Evolutionary conservation across 192 early-diverging fungal species (phyloP).

Genomic region (Coemansia sp.): DNA sequence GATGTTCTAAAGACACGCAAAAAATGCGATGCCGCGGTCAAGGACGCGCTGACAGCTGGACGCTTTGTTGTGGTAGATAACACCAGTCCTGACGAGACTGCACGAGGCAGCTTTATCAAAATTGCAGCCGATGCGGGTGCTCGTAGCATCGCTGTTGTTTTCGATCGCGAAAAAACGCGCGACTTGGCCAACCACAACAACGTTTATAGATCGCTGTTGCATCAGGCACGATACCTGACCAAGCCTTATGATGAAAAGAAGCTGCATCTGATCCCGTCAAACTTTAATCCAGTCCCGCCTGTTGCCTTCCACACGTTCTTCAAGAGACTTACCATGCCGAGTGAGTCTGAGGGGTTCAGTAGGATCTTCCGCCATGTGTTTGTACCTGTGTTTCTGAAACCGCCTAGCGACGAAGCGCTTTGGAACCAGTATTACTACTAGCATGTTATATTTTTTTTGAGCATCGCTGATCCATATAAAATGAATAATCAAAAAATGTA

Average conservation of each 20-base stretch:
- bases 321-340: conserved; percentile 33
- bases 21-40: conserved; percentile 67
- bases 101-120: conserved; percentile 64
- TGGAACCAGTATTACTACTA: conserved; percentile 48
- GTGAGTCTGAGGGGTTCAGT: conserved; percentile 24
- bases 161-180: conserved; percentile 64
- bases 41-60: conserved; percentile 55
- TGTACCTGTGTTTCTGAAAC: conserved; percentile 24
- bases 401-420: conserved; percentile 23
- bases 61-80: conserved; percentile 74
- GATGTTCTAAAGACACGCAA: conserved; percentile 75
- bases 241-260: neutral
- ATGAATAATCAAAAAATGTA: too few species aligned
- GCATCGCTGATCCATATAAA: too few species aligned
- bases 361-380: conserved; percentile 27
- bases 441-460: too few species aligned
- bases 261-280: conserved; percentile 12
- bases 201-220: conserved; percentile 59
- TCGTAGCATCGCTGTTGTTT: conserved; percentile 42
- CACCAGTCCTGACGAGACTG: conserved; percentile 71
- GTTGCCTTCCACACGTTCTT: conserved; percentile 48
- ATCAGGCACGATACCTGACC: conserved; percentile 34
- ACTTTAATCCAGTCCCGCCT: conserved; percentile 26
- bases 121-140: conserved; percentile 56
- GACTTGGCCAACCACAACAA: conserved; percentile 81